Evolutionary conservation across 345 rosid species (phyloP), one percentile per base, ranked within the genome.

Genomic region (Eutrema heterophyllum): DNA sequence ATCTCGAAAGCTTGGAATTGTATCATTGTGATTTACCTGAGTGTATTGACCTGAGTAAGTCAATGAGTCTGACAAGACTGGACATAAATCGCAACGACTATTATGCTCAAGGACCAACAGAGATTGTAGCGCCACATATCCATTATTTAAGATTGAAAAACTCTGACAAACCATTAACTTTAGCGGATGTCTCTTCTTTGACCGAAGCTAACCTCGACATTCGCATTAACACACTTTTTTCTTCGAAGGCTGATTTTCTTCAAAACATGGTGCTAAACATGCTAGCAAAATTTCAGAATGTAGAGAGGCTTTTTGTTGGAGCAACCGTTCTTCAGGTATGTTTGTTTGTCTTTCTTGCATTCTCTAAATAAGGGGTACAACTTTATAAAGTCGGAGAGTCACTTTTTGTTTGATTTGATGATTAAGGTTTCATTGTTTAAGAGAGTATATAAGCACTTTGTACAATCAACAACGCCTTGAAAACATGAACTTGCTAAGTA

Each of bases 81-180:
- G 40, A 4, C 0, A 3, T 58, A 9, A 0, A 7, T 36, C 40
- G 40, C 40, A 8, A 9, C 10, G 10, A 9, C 8, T 2, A 0
- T 9, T 2, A 7, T 36, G 1, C 18, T 14, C 1, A 4, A 4
- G 55, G 15, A 10, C 55, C 55, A 30, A 10, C 4, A 0, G 32
- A 16, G 69, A 48, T 65, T 18, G 12, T 65, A 21, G 70, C 70
- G 5, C 70, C 70, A 48, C 44, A 65, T 12, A 33, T 65, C 12
- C 57, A 48, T 48, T 65, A 32, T 16, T 33, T 65, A 45, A 65
- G 7, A 16, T 12, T 65, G 70, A 3, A 0, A 48, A 3, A 16
- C 15, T 3, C 11, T 7, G 0, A 0, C 0, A 4, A 4, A 65
- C 33, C 6, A 30, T 30, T 1, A 4, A 65, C 43, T 65, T 16